phyloP scores from a whole-genome alignment of 768 basidiomycete species.

The Suillus cothurnatus region DNA sequence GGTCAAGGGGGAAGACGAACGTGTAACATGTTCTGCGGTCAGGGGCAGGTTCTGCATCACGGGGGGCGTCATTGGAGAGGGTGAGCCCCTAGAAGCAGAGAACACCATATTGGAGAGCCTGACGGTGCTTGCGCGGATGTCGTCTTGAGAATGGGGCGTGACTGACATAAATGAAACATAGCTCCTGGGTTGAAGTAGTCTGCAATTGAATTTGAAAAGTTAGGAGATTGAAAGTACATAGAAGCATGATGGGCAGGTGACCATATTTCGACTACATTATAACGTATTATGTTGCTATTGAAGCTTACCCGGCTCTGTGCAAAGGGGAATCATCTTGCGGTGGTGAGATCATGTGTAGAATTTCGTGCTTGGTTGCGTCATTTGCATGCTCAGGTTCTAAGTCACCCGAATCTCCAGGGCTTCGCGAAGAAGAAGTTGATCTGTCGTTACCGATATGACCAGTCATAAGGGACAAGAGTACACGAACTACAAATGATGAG shows the following conservation, averaged over 20 bases:
- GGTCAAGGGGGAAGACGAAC: neutral
- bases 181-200: slow-evolving; percentile 59
- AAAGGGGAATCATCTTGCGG: slow-evolving; percentile 43
- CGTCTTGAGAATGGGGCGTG: slow-evolving; percentile 56
- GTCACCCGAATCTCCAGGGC: neutral
- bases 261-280: slow-evolving; percentile 2
- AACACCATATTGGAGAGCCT: slow-evolving; percentile 58
- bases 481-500: neutral
- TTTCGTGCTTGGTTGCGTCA: slow-evolving; percentile 12
- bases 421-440: slow-evolving; percentile 4
- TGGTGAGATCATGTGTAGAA: slow-evolving; percentile 21
- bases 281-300: slow-evolving; percentile 10
- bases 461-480: neutral
- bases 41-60: neutral
- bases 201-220: slow-evolving; percentile 28
- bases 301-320: slow-evolving; percentile 57
- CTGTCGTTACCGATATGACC: neutral
- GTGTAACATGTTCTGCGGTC: neutral
- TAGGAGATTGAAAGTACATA: slow-evolving; percentile 14
- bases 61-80: neutral
- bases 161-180: slow-evolving; percentile 35
- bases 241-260: slow-evolving; percentile 16
- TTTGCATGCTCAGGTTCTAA: slow-evolving; percentile 1
- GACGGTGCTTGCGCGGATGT: slow-evolving; percentile 68
- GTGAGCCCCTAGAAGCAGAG: slow-evolving; percentile 25